These are phyloP conservation scores for Phytophthora europaea DNA, from an alignment of 352 stramenopile genomes.

Conservation along the genomic window DNA sequence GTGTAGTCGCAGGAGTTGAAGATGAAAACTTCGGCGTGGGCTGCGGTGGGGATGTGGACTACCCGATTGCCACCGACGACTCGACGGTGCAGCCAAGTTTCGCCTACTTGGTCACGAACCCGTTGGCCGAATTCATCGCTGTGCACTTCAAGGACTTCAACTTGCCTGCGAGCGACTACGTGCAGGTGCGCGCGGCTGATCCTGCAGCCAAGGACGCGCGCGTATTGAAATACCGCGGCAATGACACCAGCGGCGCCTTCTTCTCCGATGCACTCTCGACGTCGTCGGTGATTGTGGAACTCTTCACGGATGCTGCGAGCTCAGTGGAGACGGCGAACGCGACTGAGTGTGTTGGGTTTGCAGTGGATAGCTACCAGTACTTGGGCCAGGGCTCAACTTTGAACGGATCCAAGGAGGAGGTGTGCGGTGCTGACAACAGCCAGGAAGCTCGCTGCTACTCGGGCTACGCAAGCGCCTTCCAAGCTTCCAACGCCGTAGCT, in stretches of 20 bases:
- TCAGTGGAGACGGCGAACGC: slow-evolving; percentile 27
- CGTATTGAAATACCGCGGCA: slow-evolving; percentile 49
- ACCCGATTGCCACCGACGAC: slow-evolving; percentile 32
- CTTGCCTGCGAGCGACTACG: slow-evolving; percentile 63
- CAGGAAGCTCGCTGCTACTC: slow-evolving; percentile 66
- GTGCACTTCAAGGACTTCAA: slow-evolving; percentile 79
- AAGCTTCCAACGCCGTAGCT: slow-evolving; percentile 50
- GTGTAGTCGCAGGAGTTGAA: slow-evolving; percentile 24
- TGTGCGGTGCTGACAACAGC: slow-evolving; percentile 76
- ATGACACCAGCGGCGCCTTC: slow-evolving; percentile 40
- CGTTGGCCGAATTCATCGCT: slow-evolving; percentile 63
- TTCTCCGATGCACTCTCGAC: slow-evolving; percentile 51
- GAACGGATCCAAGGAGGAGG: slow-evolving; percentile 53
- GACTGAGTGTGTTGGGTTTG: slow-evolving; percentile 55
- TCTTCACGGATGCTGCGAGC: slow-evolving; percentile 44
- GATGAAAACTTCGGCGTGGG: slow-evolving; percentile 44
- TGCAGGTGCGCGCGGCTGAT: slow-evolving; percentile 53
- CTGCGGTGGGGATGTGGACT: slow-evolving; percentile 35
- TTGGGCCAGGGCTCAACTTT: slow-evolving; percentile 32
- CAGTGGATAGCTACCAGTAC: slow-evolving; percentile 64
- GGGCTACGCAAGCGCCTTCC: slow-evolving; percentile 21
- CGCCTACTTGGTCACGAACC: slow-evolving; percentile 54
- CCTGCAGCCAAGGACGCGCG: slow-evolving; percentile 35
- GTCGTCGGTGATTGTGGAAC: slow-evolving; percentile 58
- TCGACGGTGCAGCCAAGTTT: slow-evolving; percentile 39